Conservation (phyloP, 441 rosid genomes). For the Mallotus japonicus region DNA sequence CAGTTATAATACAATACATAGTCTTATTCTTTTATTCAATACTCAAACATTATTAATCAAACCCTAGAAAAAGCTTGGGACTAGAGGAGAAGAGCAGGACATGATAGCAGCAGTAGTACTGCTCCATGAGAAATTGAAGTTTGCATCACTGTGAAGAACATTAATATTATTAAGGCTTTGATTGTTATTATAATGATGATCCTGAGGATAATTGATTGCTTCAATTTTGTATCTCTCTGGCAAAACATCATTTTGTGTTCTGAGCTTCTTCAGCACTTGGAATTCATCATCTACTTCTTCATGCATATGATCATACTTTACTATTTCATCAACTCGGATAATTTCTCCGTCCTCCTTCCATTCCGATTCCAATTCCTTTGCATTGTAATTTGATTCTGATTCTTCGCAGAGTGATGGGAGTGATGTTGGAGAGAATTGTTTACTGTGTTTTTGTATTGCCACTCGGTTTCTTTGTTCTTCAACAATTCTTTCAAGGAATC, state of each 20-base stretch:
- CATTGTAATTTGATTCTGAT: slow-evolving; percentile 35
- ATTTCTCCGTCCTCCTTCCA: slow-evolving; percentile 28
- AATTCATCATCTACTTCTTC: slow-evolving; percentile 27
- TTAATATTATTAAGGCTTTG: not conserved
- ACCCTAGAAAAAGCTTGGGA: slow-evolving; percentile 38
- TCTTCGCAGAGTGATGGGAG: slow-evolving; percentile 55
- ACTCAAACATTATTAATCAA: not conserved
- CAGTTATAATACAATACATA: too few relatives aligned
- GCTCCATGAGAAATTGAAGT: slow-evolving; percentile 36
- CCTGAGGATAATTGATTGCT: slow-evolving; percentile 6
- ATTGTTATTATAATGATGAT: slow-evolving; percentile 1
- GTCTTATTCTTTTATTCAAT: not conserved
- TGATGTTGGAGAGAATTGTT: slow-evolving; percentile 31
- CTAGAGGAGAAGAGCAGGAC: slow-evolving; percentile 40
- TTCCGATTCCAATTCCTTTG: slow-evolving; percentile 38
- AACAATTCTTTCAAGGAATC: slow-evolving; percentile 42
- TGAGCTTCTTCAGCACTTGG: slow-evolving; percentile 31
- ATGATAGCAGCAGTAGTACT: not conserved
- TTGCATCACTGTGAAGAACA: slow-evolving; percentile 21
- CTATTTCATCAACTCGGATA: slow-evolving; percentile 11
- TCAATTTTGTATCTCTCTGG: slow-evolving; percentile 20
- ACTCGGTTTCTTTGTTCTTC: slow-evolving; percentile 31
- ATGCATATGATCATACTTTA: slow-evolving; percentile 14
- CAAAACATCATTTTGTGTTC: slow-evolving; percentile 24
- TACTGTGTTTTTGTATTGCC: slow-evolving; percentile 24